These are phyloP conservation scores for Corynespora cassiicola DNA, from an alignment of 2,329 filamentous ascomycete genomes.

Conservation along the genomic window DNA sequence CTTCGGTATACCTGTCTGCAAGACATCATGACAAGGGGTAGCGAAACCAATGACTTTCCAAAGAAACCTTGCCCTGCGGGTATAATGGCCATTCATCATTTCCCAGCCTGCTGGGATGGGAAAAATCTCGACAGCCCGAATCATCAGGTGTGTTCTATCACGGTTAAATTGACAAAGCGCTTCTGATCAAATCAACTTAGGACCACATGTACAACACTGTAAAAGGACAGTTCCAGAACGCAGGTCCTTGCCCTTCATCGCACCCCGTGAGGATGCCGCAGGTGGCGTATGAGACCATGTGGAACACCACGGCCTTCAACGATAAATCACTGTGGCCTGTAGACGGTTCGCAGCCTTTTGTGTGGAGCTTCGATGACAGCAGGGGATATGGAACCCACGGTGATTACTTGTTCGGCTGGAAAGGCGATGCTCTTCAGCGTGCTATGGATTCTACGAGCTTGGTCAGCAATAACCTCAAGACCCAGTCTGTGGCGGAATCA, in stretches of 20 bases:
- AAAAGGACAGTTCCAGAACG: slow-evolving; percentile 30
- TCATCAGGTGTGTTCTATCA: no score
- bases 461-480: slow-evolving; percentile 20
- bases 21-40: slow-evolving; percentile 25
- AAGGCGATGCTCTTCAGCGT: slow-evolving; percentile 17
- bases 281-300: slow-evolving; percentile 16
- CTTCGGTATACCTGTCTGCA: slow-evolving; percentile 41
- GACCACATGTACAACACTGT: slow-evolving; percentile 70
- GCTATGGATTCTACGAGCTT: slow-evolving; percentile 16
- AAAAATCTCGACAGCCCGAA: slow-evolving; percentile 52
- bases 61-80: slow-evolving; percentile 57
- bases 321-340: slow-evolving; percentile 22
- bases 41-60: slow-evolving; percentile 13
- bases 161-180: no score
- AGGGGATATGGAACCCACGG: slow-evolving; percentile 11
- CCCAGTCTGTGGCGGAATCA: slow-evolving; percentile 24
- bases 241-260: slow-evolving; percentile 14
- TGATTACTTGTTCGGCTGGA: slow-evolving; percentile 22
- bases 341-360: slow-evolving; percentile 31
- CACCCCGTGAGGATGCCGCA: slow-evolving; percentile 19
- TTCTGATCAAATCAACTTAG: no score
- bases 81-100: slow-evolving; percentile 69
- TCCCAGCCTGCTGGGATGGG: slow-evolving; percentile 59
- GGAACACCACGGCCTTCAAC: slow-evolving; percentile 23
- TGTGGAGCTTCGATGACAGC: slow-evolving; percentile 24